A percentile compares a stretch with the other conserved stretches of the same genome.
phyloP scores from a whole-genome alignment of 805 yeast species.

The Candida tammaniensis region DNA sequence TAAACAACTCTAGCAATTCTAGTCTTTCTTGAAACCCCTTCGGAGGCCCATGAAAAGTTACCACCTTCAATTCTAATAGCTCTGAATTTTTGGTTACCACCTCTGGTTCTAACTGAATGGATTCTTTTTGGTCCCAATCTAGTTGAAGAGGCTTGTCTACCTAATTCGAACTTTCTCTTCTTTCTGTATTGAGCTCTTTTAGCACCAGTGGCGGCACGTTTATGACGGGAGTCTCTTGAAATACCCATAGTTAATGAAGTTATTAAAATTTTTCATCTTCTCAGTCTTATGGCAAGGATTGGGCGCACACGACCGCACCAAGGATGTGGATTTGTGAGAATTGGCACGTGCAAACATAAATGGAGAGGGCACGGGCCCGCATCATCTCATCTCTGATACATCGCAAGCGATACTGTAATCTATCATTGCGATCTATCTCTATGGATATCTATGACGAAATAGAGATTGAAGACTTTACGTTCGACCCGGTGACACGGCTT shows the following conservation, averaged over 20 bases:
- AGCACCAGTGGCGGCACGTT: slow-evolving; percentile 99
- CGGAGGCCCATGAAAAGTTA: slow-evolving; percentile 99
- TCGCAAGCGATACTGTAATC: too few relatives aligned
- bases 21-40: slow-evolving; percentile 98
- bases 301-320: not conserved
- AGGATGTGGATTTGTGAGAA: not conserved
- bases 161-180: slow-evolving; percentile 99
- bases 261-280: slow-evolving; percentile 3
- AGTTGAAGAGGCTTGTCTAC: slow-evolving; percentile 99
- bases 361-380: slow-evolving; percentile 1
- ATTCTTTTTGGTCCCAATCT: slow-evolving; percentile 98
- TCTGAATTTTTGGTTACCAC: slow-evolving; percentile 99
- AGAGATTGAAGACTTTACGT: slow-evolving; percentile 95
- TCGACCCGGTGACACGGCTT: slow-evolving; percentile 74
- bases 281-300: not conserved
- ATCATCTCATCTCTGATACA: too few relatives aligned
- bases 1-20: slow-evolving; percentile 96
- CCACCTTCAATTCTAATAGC: slow-evolving; percentile 98
- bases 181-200: slow-evolving; percentile 99
- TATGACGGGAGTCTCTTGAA: slow-evolving; percentile 99
- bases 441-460: slow-evolving; percentile 86
- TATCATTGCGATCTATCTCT: too few relatives aligned
- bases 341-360: not conserved
- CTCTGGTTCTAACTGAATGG: slow-evolving; percentile 99
- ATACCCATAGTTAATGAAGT: slow-evolving; percentile 80